Conservation (phyloP, 176 grass and related monocot genomes). For the bread wheat (Triticum aestivum) region DNA sequence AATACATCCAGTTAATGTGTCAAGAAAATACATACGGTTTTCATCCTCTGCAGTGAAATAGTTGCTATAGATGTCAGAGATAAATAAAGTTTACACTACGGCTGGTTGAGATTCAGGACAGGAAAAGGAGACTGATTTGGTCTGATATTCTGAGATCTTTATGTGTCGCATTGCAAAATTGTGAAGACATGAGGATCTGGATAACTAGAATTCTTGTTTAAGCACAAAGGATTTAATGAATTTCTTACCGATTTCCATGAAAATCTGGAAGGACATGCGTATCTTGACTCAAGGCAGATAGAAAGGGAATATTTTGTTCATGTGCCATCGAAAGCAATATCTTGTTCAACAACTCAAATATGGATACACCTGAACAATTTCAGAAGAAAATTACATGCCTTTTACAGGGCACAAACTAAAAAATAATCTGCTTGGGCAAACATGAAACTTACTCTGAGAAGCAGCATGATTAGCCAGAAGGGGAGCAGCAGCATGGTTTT, state of each 20-base stretch:
- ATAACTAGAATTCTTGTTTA: not conserved
- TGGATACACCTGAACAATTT: conserved; percentile 62
- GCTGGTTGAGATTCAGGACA: not conserved
- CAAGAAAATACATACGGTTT: not conserved
- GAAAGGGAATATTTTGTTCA: conserved; percentile 60
- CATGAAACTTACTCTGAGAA: conserved; percentile 65
- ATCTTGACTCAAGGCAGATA: conserved; percentile 86
- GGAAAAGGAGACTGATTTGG: not conserved
- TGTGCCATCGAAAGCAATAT: conserved; percentile 66
- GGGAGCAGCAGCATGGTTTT: conserved; percentile 73
- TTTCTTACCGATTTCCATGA: conserved; percentile 86
- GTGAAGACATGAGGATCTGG: not conserved
- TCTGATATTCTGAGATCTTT: not conserved
- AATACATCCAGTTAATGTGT: not conserved
- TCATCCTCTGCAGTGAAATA: not conserved
- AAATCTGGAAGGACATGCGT: conserved; percentile 91
- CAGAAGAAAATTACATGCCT: conserved; percentile 22
- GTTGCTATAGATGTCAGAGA: not conserved
- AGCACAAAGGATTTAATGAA: not conserved
- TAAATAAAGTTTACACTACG: not conserved
- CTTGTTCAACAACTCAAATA: conserved; percentile 90
- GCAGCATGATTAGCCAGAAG: conserved; percentile 78
- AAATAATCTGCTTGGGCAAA: conserved; percentile 7
- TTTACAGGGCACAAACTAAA: not conserved
- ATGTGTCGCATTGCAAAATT: not conserved